Percentiles rank a stretch among this genome's conserved stretches.
phyloP scores from a whole-genome alignment of 2,329 filamentous ascomycete species.

The Penicillium sp. region DNA sequence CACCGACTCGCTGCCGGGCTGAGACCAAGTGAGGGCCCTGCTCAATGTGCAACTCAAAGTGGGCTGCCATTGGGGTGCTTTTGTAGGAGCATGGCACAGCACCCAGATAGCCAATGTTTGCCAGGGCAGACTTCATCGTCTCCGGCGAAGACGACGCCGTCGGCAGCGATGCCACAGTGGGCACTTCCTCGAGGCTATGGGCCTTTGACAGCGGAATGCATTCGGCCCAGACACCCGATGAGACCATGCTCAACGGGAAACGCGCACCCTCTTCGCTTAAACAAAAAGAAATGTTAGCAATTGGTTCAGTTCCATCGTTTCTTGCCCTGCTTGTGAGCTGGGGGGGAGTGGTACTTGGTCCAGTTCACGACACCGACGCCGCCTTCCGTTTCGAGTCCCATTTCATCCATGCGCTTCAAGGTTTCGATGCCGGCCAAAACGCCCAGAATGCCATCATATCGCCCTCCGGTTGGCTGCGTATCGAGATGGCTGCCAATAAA shows the following conservation, averaged over 20 bases:
- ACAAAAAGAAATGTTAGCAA: not conserved
- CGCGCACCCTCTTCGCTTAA: constrained; percentile 69
- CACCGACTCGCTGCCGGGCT: constrained; percentile 57
- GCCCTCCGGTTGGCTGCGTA: constrained; percentile 51
- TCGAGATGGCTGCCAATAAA: constrained; percentile 67
- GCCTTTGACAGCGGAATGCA: constrained; percentile 57
- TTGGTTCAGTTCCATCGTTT: not conserved
- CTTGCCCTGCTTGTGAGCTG: too few relatives aligned
- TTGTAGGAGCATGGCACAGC: constrained; percentile 49
- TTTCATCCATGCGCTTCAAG: constrained; percentile 61
- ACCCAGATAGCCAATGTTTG: constrained; percentile 67
- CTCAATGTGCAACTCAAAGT: constrained; percentile 79
- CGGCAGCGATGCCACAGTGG: constrained; percentile 38
- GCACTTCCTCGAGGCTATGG: constrained; percentile 57
- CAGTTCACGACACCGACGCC: constrained; percentile 66
- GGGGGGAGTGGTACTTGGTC: constrained; percentile 24
- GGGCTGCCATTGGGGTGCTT: constrained; percentile 60
- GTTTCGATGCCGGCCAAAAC: constrained; percentile 68
- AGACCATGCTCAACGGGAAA: constrained; percentile 66
- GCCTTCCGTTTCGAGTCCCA: constrained; percentile 61
- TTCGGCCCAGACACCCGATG: constrained; percentile 69
- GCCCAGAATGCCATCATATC: constrained; percentile 61
- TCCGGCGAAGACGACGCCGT: constrained; percentile 49
- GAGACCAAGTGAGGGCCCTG: constrained; percentile 71
- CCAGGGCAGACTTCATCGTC: constrained; percentile 62